Percentiles rank a stretch among this genome's conserved stretches.
Conservation (phyloP, 2,329 filamentous ascomycete species). For the Venturia asperata region DNA sequence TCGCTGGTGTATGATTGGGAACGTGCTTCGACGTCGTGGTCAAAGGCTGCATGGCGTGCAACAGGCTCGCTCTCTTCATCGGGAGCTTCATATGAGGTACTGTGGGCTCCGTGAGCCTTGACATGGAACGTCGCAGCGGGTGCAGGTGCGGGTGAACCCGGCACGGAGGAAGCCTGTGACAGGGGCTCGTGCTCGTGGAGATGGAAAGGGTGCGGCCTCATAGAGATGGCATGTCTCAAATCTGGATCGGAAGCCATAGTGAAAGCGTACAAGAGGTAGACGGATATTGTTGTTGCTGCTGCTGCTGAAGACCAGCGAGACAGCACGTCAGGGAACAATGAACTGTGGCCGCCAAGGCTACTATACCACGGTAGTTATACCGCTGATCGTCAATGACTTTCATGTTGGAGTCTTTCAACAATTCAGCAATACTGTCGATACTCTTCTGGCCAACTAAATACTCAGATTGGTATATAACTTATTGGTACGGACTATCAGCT, state of each 20-base stretch:
- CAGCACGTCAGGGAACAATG: too few species aligned
- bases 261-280: background rate
- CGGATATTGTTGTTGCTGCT: too few species aligned
- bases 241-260: slow-evolving; percentile 35
- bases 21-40: slow-evolving; percentile 39
- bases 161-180: slow-evolving; percentile 19
- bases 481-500: too few species aligned
- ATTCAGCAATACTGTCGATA: too few species aligned
- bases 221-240: slow-evolving; percentile 42
- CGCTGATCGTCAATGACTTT: too few species aligned
- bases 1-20: slow-evolving; percentile 54
- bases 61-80: slow-evolving; percentile 25
- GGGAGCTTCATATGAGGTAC: slow-evolving; percentile 35
- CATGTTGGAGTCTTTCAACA: too few species aligned
- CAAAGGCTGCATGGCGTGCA: slow-evolving; percentile 28
- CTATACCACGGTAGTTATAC: too few species aligned
- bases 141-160: slow-evolving; percentile 25
- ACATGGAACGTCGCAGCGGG: slow-evolving; percentile 25
- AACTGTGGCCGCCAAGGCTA: too few species aligned
- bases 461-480: too few species aligned
- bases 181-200: slow-evolving; percentile 28
- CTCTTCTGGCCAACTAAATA: too few species aligned
- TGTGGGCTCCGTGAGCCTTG: slow-evolving; percentile 29
- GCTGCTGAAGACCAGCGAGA: too few species aligned
- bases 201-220: slow-evolving; percentile 42